Base-by-base conservation (phyloP, 1,139 yeast species). In the Hyphopichia fennica region DNA sequence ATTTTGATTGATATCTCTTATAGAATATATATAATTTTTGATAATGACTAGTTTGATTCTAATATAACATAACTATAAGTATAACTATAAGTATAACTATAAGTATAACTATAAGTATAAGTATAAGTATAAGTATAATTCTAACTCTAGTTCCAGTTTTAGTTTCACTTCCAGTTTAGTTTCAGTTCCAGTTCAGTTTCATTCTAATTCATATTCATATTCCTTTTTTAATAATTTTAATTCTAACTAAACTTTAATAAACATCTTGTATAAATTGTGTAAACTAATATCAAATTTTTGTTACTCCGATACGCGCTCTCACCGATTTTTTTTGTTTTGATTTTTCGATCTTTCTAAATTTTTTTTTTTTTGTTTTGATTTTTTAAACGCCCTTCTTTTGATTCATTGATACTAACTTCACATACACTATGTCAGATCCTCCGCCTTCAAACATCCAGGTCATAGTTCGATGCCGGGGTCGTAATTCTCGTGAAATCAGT, bases 401-500 rank as follows among this genome's bases (percentile, higher is more conserved):
- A n/a, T n/a, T n/a, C n/a, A n/a, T n/a, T n/a, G n/a, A n/a, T 23
- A 23, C 27, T 11, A 23, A 8, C 27, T 8, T 11, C 11, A 23
- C 27, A 8, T 23, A 7, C 27, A 23, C 30, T 7, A n/a, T 4
- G n/a, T 13, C n/a, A 15, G 32, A 4, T n/a, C 11, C 32, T 29
- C 14, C 32, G 11, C 7, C 17, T n/a, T 63, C 72, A 31, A 70
- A 86, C 56, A 86, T 87, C 42, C 85, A 85, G 53, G 97, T 91
- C 20, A 87, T 87, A 2, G 96, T 90, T 20, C 78, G 98, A 51
- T 90, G 97, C 59, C 75, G 98, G 41, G 95, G 88, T 2, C 72
- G 98, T 37, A 88, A 81, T 53, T 72, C 76, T 33, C 77, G 84
- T 41, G 97, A 90, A 55, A 71, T 84, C 9, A 69, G 72, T 25